Conservation (phyloP, 1,139 yeast genomes). For the Geotrichum phurueaensis region DNA sequence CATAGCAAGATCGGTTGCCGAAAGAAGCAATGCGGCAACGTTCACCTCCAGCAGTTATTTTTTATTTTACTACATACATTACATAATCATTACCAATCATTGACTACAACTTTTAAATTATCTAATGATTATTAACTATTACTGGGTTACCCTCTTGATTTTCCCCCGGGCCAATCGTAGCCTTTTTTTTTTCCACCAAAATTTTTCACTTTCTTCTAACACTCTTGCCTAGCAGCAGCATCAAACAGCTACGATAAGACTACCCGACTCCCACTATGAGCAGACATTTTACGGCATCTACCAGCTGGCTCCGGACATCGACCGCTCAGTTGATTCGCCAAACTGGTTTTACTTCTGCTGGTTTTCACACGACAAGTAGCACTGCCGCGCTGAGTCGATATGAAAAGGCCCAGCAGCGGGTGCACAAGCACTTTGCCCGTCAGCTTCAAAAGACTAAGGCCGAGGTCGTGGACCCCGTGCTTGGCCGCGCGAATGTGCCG, state of each 20-base stretch:
- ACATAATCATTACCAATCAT: neutral
- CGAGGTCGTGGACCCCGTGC: slow-evolving; percentile 62
- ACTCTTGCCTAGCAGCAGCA: neutral
- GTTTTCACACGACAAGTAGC: slow-evolving; percentile 12
- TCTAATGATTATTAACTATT: neutral
- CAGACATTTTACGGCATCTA: neutral
- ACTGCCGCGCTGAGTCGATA: slow-evolving; percentile 12
- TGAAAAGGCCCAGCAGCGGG: slow-evolving; percentile 25
- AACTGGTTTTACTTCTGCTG: neutral
- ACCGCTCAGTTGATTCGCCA: neutral
- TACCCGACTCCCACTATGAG: neutral
- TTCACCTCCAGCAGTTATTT: no score
- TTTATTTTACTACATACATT: neutral
- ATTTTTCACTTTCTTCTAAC: neutral
- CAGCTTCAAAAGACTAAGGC: slow-evolving; percentile 30
- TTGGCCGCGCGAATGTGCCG: slow-evolving; percentile 64
- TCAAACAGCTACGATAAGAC: neutral
- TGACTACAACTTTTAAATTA: no score
- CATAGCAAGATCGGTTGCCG: neutral
- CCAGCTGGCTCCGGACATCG: neutral
- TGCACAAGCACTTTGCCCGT: slow-evolving; percentile 33
- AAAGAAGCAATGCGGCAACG: neutral
- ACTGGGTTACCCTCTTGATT: neutral
- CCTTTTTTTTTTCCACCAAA: neutral
- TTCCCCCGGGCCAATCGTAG: neutral